A percentile compares a stretch with the other conserved stretches of the same genome.
phyloP scores from a whole-genome alignment of 1,139 yeast species.

The Yamadazyma siamensis region DNA sequence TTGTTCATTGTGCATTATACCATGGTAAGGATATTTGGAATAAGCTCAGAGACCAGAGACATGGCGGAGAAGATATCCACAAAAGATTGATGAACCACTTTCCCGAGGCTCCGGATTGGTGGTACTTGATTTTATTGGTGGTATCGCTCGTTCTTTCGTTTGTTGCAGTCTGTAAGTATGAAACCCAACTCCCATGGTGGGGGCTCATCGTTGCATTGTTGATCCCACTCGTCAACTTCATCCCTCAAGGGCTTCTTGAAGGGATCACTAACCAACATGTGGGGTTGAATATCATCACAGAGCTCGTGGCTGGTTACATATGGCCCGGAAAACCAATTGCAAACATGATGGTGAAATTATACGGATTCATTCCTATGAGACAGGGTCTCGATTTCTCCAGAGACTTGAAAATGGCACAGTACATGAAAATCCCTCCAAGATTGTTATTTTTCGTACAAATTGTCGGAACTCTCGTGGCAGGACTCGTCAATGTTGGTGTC shows the following conservation, averaged over 20 bases:
- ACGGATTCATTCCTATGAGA: constrained; percentile 45
- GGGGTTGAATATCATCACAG: constrained; percentile 37
- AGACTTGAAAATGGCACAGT: constrained; percentile 51
- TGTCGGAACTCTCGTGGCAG: constrained; percentile 18
- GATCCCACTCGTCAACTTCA: constrained; percentile 33
- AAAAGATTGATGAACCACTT: constrained; percentile 55
- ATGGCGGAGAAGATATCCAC: constrained; percentile 50
- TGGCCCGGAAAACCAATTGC: constrained; percentile 42
- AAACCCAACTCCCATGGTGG: constrained; percentile 40
- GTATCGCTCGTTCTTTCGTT: constrained; percentile 33
- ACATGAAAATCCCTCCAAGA: constrained; percentile 48
- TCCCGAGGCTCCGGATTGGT: constrained; percentile 62
- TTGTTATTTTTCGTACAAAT: constrained; percentile 13
- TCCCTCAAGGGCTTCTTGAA: constrained; percentile 16
- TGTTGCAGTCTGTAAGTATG: constrained; percentile 31
- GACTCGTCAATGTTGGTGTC: constrained; percentile 50
- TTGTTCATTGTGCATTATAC: constrained; percentile 44
- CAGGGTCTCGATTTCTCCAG: constrained; percentile 49
- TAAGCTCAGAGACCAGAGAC: constrained; percentile 26
- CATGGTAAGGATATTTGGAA: constrained; percentile 50
- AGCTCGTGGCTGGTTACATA: constrained; percentile 37
- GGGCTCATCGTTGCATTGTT: constrained; percentile 32
- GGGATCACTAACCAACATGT: constrained; percentile 18
- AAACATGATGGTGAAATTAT: constrained; percentile 42
- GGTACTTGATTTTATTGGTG: constrained; percentile 47